Evolutionary conservation across 192 early-diverging fungal genomes (phyloP).

Genomic region (Lunasporangiospora selenospora): DNA sequence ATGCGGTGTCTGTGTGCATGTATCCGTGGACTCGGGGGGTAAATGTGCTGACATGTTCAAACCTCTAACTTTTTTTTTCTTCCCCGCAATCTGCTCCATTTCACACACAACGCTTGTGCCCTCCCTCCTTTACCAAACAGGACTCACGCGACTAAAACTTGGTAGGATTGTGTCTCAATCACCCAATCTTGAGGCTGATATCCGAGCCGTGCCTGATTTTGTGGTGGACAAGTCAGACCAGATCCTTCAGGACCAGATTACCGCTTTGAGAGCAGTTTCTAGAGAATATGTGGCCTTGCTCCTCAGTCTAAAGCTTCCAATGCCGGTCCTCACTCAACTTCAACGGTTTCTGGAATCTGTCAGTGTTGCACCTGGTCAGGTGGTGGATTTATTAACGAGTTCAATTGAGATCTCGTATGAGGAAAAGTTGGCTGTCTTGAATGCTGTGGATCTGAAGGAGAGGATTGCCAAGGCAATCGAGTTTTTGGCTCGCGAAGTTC

Average conservation of each 20-base stretch:
- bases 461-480: constrained; percentile 57
- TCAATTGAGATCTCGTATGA: constrained; percentile 69
- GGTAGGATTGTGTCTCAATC: no score
- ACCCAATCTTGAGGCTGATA: no score
- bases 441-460: constrained; percentile 51
- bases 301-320: constrained; percentile 66
- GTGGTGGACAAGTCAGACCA: constrained; percentile 51
- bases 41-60: neutral
- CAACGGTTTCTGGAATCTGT: constrained; percentile 63
- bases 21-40: no score
- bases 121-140: constrained; percentile 58
- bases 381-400: constrained; percentile 68
- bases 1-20: no score
- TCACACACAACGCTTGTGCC: neutral
- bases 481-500: constrained; percentile 66
- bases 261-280: constrained; percentile 54
- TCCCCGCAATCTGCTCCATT: neutral
- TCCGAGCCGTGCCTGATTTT: no score
- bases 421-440: constrained; percentile 66
- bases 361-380: constrained; percentile 51
- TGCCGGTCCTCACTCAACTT: constrained; percentile 59
- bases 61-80: neutral
- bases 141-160: no score
- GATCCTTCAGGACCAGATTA: constrained; percentile 50
- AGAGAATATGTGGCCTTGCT: constrained; percentile 48